Base-by-base conservation (phyloP, 1,284 basidiomycete species). In the Irpex sp. region DNA sequence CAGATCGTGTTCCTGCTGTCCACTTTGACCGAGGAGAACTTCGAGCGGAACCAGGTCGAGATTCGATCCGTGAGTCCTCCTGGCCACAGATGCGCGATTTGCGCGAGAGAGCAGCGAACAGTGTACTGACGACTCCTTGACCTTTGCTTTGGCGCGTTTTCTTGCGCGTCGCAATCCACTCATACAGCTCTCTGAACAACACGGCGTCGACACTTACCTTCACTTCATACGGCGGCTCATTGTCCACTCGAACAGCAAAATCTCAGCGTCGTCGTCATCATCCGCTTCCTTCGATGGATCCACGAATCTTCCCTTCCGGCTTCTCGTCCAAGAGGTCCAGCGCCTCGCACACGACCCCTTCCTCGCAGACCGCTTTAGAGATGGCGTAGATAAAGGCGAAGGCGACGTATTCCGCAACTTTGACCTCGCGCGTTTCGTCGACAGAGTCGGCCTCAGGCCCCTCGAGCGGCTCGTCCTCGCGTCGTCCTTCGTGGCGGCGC, bases 201-300 rank as follows among this genome's bases (percentile, higher is more conserved):
- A 97, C 84, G 94, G 94, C 62, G 85, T 94, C 72, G 96, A 97
- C 76, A 96, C 94, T 67, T 97, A 97, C 79, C 86, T 95, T 65
- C 94, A 97, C 78, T 96, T 96, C 79, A 92, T 98, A 69, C 91
- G 95, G 66, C 91, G 96, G 66, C 89, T 97, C 75, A 93, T 96
- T 71, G 86, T 91, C 56, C 91, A 94, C 66, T 91, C 89, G n/a
- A 88, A 91, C 76, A 79, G 85, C 59, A 83, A 91, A 66, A 82
- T 91, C 55, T 73, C 83, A 11, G 79, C 86, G 37, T 76, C 82
- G 36, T 78, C 83, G 57, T 78, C 84, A 6, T 78, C 84, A 6
- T 81, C 88, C 11, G 78, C 86, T 48, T 78, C 85, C 0, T 87
- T 88, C 67, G 91, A 92, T 72, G 78, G 86, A 36, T 89, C 89